A percentile compares a stretch with the other conserved stretches of the same genome.
These are phyloP conservation scores for Thalassiosira delicatula DNA, from an alignment of 352 stramenopile genomes.

Conservation along the genomic window DNA sequence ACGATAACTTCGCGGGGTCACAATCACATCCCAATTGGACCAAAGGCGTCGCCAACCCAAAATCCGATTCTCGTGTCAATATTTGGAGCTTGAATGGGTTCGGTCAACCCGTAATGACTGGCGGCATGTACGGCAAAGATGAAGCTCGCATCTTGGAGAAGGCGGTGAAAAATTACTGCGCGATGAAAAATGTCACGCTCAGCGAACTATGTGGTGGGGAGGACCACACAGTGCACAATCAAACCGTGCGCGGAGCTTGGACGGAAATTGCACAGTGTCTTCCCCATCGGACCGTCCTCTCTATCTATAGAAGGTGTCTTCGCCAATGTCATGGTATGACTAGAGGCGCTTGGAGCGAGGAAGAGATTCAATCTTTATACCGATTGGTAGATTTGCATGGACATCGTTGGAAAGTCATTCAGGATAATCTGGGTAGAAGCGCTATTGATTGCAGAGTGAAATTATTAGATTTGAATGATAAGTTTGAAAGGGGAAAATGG, in stretches of 20 bases:
- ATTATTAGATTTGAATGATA: no score
- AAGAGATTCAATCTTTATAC: no score
- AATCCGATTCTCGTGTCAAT: conserved; percentile 40
- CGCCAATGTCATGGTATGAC: conserved; percentile 73
- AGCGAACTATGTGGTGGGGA: conserved; percentile 71
- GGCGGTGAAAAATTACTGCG: conserved; percentile 76
- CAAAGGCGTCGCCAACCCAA: conserved; percentile 34
- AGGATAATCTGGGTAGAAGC: no score
- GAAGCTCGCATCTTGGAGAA: conserved; percentile 65
- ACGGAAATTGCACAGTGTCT: conserved; percentile 78
- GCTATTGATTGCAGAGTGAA: no score
- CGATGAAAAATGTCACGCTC: conserved; percentile 61
- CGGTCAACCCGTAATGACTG: conserved; percentile 52
- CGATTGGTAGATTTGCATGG: no score
- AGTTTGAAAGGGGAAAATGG: no score
- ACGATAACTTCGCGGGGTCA: background rate
- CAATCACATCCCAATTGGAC: conserved; percentile 18
- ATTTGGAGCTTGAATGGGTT: conserved; percentile 76
- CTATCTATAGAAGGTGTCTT: conserved; percentile 76
- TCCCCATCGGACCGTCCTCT: conserved; percentile 76
- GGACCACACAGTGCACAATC: conserved; percentile 68
- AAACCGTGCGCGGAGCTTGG: conserved; percentile 76
- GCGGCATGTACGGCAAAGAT: conserved; percentile 47
- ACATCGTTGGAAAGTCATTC: no score
- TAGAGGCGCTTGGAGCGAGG: no score